Evolutionary conservation across 176 grass and related monocot species (phyloP).

Genomic region (Aegilops speltoides): DNA sequence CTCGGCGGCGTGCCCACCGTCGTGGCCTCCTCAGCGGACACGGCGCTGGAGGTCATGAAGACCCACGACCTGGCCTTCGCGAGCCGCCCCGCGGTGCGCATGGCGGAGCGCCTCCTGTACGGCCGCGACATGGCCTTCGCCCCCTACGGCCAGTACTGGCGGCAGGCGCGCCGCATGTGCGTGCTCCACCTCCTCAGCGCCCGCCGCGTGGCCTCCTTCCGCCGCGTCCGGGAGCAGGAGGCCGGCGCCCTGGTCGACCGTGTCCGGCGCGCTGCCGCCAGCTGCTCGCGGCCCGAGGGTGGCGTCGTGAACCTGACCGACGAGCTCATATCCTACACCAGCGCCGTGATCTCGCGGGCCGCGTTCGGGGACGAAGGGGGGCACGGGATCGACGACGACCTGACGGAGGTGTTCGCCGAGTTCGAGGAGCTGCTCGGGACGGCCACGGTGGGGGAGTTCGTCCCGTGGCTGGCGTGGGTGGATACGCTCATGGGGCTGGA

Average conservation of each 20-base stretch:
- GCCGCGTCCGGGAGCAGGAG: constrained; percentile 39
- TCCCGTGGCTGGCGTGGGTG: constrained; percentile 58
- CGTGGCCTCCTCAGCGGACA: constrained; percentile 47
- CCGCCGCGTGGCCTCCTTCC: constrained; percentile 30
- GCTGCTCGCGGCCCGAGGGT: not conserved
- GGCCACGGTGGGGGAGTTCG: constrained; percentile 36
- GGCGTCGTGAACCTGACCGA: not conserved
- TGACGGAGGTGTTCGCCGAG: constrained; percentile 45
- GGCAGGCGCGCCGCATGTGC: constrained; percentile 48
- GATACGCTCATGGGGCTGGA: constrained; percentile 38
- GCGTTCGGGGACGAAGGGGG: not conserved
- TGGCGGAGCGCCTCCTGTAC: constrained; percentile 34
- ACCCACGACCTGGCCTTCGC: constrained; percentile 53
- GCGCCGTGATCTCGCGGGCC: constrained; percentile 1
- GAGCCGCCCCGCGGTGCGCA: constrained; percentile 19
- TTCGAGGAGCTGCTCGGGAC: constrained; percentile 43
- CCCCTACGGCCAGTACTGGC: constrained; percentile 55
- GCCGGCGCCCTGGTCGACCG: constrained; percentile 17
- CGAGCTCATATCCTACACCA: constrained; percentile 14
- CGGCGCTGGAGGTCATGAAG: constrained; percentile 48
- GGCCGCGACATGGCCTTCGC: constrained; percentile 41
- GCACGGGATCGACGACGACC: constrained; percentile 5
- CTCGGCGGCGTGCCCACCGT: constrained; percentile 48
- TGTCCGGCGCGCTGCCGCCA: not conserved
- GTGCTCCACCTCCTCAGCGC: constrained; percentile 47